A percentile compares a stretch with the other conserved stretches of the same genome.
phyloP scores from a whole-genome alignment of 805 yeast genomes.

The Wickerhamiella bombiphila region DNA sequence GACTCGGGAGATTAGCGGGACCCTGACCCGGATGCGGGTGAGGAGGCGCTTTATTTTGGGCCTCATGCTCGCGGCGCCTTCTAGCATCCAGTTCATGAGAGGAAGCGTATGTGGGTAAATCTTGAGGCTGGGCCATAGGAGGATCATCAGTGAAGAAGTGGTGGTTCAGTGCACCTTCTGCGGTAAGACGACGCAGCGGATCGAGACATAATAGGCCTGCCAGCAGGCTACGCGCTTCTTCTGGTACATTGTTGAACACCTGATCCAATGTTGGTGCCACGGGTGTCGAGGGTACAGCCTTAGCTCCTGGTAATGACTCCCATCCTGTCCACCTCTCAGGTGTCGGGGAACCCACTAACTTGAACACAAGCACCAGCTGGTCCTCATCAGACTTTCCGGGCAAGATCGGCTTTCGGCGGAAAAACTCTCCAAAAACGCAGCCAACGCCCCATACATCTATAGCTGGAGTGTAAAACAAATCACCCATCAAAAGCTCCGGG shows the following conservation, averaged over 20 bases:
- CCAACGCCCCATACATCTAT: slow-evolving; percentile 98
- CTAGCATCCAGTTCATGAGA: slow-evolving; percentile 69
- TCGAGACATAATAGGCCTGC: slow-evolving; percentile 50
- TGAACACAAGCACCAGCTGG: slow-evolving; percentile 72
- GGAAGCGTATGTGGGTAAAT: slow-evolving; percentile 62
- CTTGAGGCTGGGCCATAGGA: slow-evolving; percentile 37
- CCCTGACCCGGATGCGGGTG: too few relatives aligned
- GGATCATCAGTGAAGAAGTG: slow-evolving; percentile 57
- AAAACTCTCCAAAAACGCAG: slow-evolving; percentile 87
- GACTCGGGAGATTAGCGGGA: slow-evolving; percentile 1
- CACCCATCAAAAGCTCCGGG: slow-evolving; percentile 82
- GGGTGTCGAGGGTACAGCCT: slow-evolving; percentile 15
- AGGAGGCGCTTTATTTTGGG: slow-evolving; percentile 1
- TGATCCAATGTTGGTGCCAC: slow-evolving; percentile 26
- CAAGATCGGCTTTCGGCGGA: slow-evolving; percentile 63
- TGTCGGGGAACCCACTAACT: slow-evolving; percentile 67
- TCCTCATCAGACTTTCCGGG: slow-evolving; percentile 78
- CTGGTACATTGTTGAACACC: slow-evolving; percentile 20
- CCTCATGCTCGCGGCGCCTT: slow-evolving; percentile 9
- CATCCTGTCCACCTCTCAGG: slow-evolving; percentile 48
- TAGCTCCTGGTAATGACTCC: slow-evolving; percentile 35
- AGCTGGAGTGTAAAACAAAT: slow-evolving; percentile 76
- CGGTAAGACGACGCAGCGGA: slow-evolving; percentile 63
- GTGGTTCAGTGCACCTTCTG: slow-evolving; percentile 60
- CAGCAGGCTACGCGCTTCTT: slow-evolving; percentile 28